Conservation (phyloP, 1,284 basidiomycete genomes). For the Sphaerobolus stellatus region DNA sequence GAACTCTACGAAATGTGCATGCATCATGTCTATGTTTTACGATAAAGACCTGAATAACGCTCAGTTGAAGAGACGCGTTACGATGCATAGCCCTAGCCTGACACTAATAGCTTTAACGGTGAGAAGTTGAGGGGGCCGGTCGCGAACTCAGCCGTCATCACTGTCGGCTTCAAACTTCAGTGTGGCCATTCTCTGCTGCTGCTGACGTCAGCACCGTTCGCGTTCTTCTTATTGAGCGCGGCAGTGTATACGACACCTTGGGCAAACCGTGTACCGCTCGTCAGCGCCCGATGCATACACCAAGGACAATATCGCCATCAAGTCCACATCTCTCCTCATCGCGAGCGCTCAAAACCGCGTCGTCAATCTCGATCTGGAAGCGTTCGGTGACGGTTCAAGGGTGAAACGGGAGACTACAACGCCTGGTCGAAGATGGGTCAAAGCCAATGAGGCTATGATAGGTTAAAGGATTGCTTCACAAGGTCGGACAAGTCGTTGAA, state of each 20-base stretch:
- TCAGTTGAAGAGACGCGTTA: no score
- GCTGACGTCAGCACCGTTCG: no score
- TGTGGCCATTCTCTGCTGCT: no score
- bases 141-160: no score
- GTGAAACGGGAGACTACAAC: background rate
- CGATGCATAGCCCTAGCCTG: no score
- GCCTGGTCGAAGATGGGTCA: background rate
- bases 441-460: background rate
- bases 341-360: background rate
- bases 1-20: no score
- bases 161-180: no score
- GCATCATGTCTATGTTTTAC: no score
- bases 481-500: background rate
- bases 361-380: background rate
- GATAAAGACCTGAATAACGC: no score
- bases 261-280: background rate
- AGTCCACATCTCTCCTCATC: background rate
- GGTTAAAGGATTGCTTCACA: background rate
- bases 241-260: slow-evolving; percentile 3
- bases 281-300: background rate
- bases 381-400: background rate
- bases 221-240: slow-evolving; percentile 12
- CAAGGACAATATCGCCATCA: background rate
- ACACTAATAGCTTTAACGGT: no score
- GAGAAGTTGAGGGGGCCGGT: no score